Conservation (phyloP, 305 asterid species). For the Plantago coronopus region DNA sequence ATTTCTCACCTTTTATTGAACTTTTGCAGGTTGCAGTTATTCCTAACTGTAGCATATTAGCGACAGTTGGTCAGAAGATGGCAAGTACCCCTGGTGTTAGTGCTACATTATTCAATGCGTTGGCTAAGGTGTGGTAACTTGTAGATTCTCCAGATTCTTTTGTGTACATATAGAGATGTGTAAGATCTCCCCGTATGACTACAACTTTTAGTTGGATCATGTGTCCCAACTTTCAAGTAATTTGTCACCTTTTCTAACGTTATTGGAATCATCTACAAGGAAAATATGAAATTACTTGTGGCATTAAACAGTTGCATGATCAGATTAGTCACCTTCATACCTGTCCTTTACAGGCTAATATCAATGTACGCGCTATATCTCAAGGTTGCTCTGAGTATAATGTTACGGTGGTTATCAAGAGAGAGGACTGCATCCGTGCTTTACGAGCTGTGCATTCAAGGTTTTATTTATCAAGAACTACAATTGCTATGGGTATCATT, state of each 20-base stretch:
- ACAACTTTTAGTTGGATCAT: background rate
- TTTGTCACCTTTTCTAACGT: background rate
- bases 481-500: conserved; percentile 87
- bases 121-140: conserved; percentile 71
- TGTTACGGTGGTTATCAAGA: conserved; percentile 80
- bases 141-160: background rate
- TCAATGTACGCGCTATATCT: conserved; percentile 93
- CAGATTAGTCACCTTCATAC: conserved; percentile 19
- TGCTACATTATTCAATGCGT: conserved; percentile 93
- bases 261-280: background rate
- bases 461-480: conserved; percentile 84
- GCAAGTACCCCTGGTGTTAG: conserved; percentile 99
- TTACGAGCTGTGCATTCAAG: conserved; percentile 95
- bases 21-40: conserved; percentile 72
- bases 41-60: conserved; percentile 93
- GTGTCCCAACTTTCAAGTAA: background rate
- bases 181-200: too few relatives aligned
- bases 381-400: conserved; percentile 98
- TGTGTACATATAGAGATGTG: background rate
- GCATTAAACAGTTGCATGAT: background rate
- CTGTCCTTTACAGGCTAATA: conserved; percentile 67
- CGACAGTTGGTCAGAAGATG: conserved; percentile 98
- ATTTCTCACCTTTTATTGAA: conserved; percentile 15
- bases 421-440: conserved; percentile 91
- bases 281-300: background rate